Evolutionary conservation across 2,329 filamentous ascomycete genomes (phyloP).

Genomic region (Lachnellula cervina): DNA sequence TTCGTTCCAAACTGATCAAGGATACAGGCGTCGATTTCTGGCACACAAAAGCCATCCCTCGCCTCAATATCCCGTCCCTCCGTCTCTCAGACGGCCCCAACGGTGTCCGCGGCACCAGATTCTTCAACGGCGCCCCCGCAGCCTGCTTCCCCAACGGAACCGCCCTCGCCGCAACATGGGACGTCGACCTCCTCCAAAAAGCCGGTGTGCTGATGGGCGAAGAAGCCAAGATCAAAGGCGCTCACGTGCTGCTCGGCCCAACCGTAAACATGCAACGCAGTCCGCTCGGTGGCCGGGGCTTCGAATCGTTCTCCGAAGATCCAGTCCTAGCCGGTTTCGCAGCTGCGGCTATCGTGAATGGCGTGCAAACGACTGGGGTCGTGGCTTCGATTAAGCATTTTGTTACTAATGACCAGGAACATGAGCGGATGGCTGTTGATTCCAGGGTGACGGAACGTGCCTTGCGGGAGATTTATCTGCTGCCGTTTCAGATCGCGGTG

Average conservation of each 20-base stretch:
- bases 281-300: conserved; percentile 43
- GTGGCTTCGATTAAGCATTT: conserved; percentile 43
- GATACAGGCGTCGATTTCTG: conserved; percentile 22
- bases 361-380: conserved; percentile 38
- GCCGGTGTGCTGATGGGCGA: conserved; percentile 61
- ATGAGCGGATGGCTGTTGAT: conserved; percentile 32
- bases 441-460: conserved; percentile 34
- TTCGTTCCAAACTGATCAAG: too few species aligned
- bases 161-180: conserved; percentile 57
- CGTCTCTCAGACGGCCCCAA: conserved; percentile 30
- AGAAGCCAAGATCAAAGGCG: conserved; percentile 62
- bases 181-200: conserved; percentile 55
- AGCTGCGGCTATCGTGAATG: conserved; percentile 38
- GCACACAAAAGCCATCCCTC: conserved; percentile 27
- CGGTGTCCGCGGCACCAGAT: conserved; percentile 28
- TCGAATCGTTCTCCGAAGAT: conserved; percentile 45
- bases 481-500: conserved; percentile 40
- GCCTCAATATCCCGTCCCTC: conserved; percentile 25
- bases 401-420: conserved; percentile 40
- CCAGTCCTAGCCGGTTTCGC: conserved; percentile 40
- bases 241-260: conserved; percentile 66
- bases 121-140: conserved; percentile 37
- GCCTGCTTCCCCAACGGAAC: conserved; percentile 38
- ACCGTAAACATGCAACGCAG: conserved; percentile 45
- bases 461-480: conserved; percentile 39